phyloP scores from a whole-genome alignment of 2,329 filamentous ascomycete species.

The Aureobasidium sp. region DNA sequence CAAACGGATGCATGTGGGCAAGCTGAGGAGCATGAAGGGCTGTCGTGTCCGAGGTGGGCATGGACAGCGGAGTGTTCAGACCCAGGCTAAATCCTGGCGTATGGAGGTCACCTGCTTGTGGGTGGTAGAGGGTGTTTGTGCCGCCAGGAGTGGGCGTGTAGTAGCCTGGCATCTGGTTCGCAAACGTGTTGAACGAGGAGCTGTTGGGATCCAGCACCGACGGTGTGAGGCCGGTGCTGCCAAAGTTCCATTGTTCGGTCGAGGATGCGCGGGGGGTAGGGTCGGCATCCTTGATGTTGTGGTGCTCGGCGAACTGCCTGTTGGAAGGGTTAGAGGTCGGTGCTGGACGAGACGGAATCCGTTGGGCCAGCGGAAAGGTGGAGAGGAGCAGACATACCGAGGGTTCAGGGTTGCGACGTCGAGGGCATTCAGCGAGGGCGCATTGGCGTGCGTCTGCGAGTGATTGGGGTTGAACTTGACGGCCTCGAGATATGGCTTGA shows the following conservation, averaged over 20 bases:
- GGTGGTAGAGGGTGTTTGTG: constrained; percentile 72
- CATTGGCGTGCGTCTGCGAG: constrained; percentile 31
- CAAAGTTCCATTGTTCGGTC: constrained; percentile 62
- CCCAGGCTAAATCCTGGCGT: constrained; percentile 65
- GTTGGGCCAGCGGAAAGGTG: neutral
- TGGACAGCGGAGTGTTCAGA: constrained; percentile 73
- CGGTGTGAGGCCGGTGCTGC: constrained; percentile 59
- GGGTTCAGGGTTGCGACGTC: constrained; percentile 36
- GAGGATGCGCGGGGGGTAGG: constrained; percentile 72
- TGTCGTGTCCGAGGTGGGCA: constrained; percentile 61
- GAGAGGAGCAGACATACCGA: constrained; percentile 31
- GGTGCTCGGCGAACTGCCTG: constrained; percentile 41
- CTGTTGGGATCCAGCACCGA: constrained; percentile 82
- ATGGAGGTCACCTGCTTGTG: constrained; percentile 70
- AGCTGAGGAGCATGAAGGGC: constrained; percentile 53
- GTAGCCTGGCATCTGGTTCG: constrained; percentile 72
- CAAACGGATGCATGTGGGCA: constrained; percentile 60
- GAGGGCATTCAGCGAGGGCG: constrained; percentile 38
- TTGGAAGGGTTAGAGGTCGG: neutral
- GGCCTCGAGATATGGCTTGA: constrained; percentile 76
- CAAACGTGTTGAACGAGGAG: constrained; percentile 71
- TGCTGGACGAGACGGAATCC: neutral
- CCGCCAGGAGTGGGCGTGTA: constrained; percentile 84
- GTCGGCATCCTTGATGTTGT: constrained; percentile 66
- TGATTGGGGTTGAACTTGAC: constrained; percentile 33